Conservation (phyloP, 495 filamentous ascomycete species). For the Sphaerosporella brunnea region DNA sequence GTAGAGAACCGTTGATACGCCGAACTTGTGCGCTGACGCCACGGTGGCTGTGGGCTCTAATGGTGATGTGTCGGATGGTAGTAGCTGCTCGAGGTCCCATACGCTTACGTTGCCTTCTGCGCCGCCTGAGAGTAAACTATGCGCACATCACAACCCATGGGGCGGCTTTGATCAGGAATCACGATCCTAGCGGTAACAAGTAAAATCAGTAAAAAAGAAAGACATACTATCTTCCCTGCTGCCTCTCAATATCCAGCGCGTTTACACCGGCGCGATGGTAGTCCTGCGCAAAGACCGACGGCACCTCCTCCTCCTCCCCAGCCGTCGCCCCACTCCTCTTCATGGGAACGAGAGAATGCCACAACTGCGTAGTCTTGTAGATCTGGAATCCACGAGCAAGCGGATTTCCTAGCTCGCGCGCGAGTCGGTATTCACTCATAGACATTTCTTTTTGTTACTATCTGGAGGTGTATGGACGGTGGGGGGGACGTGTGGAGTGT, state of each 20-base stretch:
- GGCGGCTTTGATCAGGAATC: too few species aligned
- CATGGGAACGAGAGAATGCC: constrained; percentile 13
- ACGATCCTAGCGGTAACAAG: too few species aligned
- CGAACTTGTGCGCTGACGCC: constrained; percentile 44
- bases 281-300: constrained; percentile 2
- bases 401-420: constrained; percentile 16
- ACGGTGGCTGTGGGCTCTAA: constrained; percentile 7
- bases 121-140: constrained; percentile 63
- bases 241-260: constrained; percentile 16
- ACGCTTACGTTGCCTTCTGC: constrained; percentile 59
- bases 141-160: too few species aligned
- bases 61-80: background rate
- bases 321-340: too few species aligned
- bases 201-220: too few species aligned
- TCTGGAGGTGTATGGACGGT: too few species aligned
- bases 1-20: constrained; percentile 69
- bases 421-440: constrained; percentile 15
- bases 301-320: background rate
- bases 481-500: too few species aligned
- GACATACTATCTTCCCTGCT: constrained; percentile 16
- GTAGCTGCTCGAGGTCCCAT: constrained; percentile 59
- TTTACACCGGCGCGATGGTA: constrained; percentile 4
- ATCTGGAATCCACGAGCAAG: constrained; percentile 2
- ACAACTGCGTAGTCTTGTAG: constrained; percentile 10
- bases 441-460: too few species aligned